phyloP scores from a whole-genome alignment of 2,329 filamentous ascomycete genomes.

The Stagonosporopsis vannaccii region DNA sequence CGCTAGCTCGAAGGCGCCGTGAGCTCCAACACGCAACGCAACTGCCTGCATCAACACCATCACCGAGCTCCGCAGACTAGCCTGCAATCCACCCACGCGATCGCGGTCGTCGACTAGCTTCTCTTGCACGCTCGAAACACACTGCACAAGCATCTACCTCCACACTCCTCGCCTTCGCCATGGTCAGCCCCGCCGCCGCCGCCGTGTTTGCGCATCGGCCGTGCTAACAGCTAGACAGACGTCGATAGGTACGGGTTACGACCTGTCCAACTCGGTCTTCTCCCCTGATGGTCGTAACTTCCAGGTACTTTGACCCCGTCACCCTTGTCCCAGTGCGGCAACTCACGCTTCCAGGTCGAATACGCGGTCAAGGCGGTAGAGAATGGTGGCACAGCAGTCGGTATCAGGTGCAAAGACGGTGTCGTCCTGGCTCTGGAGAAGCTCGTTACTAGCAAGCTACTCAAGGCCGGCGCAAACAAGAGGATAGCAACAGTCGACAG shows the following conservation, averaged over 20 bases:
- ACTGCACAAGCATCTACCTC: not conserved
- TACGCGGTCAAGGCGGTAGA: constrained; percentile 99
- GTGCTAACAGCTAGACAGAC: constrained; percentile 66
- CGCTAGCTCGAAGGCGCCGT: constrained; percentile 11
- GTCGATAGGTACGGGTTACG: constrained; percentile 99
- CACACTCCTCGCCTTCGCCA: constrained; percentile 24
- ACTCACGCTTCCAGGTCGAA: constrained; percentile 67
- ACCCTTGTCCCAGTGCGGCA: not conserved
- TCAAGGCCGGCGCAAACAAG: constrained; percentile 96
- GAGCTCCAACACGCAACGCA: constrained; percentile 41
- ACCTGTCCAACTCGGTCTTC: constrained; percentile 99
- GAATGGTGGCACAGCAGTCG: constrained; percentile 94
- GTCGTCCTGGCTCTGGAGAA: constrained; percentile 97
- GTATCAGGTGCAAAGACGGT: constrained; percentile 96
- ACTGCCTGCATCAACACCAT: constrained; percentile 40
- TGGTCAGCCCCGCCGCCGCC: constrained; percentile 35
- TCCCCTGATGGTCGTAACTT: constrained; percentile 99
- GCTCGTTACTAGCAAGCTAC: constrained; percentile 91
- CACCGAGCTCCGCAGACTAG: constrained; percentile 18
- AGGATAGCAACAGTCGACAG: constrained; percentile 93
- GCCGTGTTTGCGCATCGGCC: constrained; percentile 14
- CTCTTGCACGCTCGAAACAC: not conserved
- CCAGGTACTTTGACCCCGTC: constrained; percentile 66
- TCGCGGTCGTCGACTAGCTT: not conserved
- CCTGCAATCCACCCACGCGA: constrained; percentile 1